Evolutionary conservation across 371 early-diverging fungal species (phyloP), one percentile per base, ranked within the genome.

Genomic region (Nosema bombycis): DNA sequence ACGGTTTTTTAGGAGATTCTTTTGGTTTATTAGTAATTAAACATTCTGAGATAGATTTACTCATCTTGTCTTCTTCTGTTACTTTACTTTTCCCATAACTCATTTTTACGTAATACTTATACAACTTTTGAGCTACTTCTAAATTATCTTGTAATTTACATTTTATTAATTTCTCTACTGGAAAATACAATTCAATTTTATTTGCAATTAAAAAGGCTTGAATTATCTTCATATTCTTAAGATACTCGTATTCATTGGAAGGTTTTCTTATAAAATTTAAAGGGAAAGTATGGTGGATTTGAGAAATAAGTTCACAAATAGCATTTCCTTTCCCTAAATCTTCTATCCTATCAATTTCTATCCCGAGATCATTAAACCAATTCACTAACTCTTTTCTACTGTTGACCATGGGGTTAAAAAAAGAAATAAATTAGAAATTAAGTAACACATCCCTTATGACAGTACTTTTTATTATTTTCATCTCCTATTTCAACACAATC

Each of bases 71-170:
- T 0, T 67, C 67, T n/a, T 67, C 54, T 2, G 14, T n/a, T 32
- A 30, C 71, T 18, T 29, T 54, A 2, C 0, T 30, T 46, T 74
- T 65, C 23, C 15, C 55, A 23, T 46, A 46, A 54, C 14, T 37
- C 30, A 26, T 36, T 12, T 75, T 69, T 12, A 33, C 32, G 56
- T 69, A 74, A 57, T 74, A 60, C 60, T 72, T 80, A 55, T 71
- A 73, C 14, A 81, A 37, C 77, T 67, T 70, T n/a, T 81, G 81
- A 18, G 73, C 65, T 23, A 81, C 30, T 66, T 81, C 81, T 46
- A 81, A 72, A 74, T 81, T 81, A 29, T 81, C 81, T 38, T 77
- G 77, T 46, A 73, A 33, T 73, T 66, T 77, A 37, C 72, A 77
- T 38, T 75, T 69, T 28, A 70, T 62, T 33, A 81, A 67, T 73